Base-by-base conservation (phyloP, 2,329 filamentous ascomycete genomes). In the Cordyceps pruinosa region DNA sequence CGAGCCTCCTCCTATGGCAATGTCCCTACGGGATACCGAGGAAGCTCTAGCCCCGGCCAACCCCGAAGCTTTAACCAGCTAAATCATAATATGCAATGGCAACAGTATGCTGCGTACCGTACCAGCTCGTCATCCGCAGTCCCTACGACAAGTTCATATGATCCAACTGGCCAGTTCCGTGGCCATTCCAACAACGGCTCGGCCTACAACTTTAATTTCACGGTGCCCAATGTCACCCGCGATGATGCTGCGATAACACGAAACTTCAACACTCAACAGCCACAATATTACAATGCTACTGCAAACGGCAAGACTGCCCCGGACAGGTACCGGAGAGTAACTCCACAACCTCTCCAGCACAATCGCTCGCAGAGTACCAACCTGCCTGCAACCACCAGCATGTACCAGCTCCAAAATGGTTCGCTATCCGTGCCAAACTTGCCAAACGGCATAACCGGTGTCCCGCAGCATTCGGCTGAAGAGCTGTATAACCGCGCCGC, bases 241-340 rank as follows among this genome's bases (percentile, higher is more conserved):
- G 81, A 85, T 65, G 81, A 84, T 66, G 78, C 75, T 4, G 68
- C 73, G 5, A 68, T 82, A 13, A 69, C 72, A 49, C 73, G 75
- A 42, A 75, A 74, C 41, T 72, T 76, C 9, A 62, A 70, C 4
- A 66, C 72, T 15, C 76, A 75, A 17, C 78, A 77, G 62, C 72
- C 76, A 13, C 66, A 73, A 5, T 73, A 73, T 49, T 80, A 73
- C 61, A 85, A 69, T 72, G 60, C 67, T 34, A 60, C 65, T 1
- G 62, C 52, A 32, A 60, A 59, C 35, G 78, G 63, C 66, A 86
- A 73, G 71, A 79, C 85, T 42, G 76, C 79, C 4, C 77, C 83
- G 1, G 91, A 96, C 69, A 84, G 93, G 59, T 97, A 97, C 69
- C 83, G 91, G 65, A 86, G 91, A 51, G 71, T 79, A 59, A 78